phyloP scores from a whole-genome alignment of 139 green algal genomes.

The Ettlia oleoabundans region DNA sequence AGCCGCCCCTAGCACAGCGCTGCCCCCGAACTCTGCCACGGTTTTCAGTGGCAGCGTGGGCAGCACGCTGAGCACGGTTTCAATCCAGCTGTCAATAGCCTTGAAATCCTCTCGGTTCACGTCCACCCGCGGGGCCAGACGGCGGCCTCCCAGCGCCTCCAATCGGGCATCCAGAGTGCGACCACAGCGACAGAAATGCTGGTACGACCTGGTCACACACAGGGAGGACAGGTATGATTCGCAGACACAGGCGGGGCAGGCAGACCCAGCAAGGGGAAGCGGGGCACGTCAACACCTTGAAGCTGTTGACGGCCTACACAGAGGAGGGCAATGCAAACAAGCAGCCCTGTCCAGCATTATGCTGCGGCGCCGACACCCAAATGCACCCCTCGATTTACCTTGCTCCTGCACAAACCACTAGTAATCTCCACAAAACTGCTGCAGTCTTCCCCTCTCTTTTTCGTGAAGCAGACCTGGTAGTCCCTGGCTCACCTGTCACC shows the following conservation, averaged over 20 bases:
- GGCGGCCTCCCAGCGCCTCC: conserved; percentile 50
- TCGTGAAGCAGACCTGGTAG: too few relatives aligned
- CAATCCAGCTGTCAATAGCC: conserved; percentile 78
- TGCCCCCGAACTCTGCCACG: conserved; percentile 49
- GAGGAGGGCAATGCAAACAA: too few relatives aligned
- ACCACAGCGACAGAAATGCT: conserved; percentile 87
- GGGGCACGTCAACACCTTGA: too few relatives aligned
- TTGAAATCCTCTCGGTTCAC: conserved; percentile 87
- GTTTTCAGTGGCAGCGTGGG: conserved; percentile 54
- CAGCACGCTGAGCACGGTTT: conserved; percentile 53
- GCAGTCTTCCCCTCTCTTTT: too few relatives aligned
- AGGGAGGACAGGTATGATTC: background rate
- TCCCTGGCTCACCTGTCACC: conserved; percentile 72
- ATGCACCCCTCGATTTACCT: too few relatives aligned
- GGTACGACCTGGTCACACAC: conserved; percentile 69
- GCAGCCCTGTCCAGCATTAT: too few relatives aligned
- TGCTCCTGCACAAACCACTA: too few relatives aligned
- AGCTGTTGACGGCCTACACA: too few relatives aligned
- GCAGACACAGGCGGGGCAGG: background rate
- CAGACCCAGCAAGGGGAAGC: too few relatives aligned
- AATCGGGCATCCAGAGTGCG: conserved; percentile 74
- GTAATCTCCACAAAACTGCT: background rate
- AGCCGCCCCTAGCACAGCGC: background rate
- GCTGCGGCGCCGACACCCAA: too few relatives aligned
- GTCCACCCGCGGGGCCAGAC: conserved; percentile 59